Percentiles rank a stretch among this genome's conserved stretches.
Conservation (phyloP, 2,329 filamentous ascomycete genomes). For the Drechmeria coniospora region DNA sequence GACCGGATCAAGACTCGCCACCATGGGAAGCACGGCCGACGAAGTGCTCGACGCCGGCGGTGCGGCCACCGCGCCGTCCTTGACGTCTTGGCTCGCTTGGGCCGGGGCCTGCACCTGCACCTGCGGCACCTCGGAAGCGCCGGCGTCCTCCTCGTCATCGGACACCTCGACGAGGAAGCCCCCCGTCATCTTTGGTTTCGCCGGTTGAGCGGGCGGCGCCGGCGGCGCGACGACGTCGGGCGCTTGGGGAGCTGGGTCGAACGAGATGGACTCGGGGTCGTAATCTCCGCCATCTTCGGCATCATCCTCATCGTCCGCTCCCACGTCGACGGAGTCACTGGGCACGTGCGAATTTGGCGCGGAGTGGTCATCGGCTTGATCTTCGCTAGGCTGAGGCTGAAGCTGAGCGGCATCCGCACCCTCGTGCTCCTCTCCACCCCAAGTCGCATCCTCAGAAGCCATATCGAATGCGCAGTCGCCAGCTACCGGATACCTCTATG, state of each 20-base stretch:
- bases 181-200: conserved; percentile 43
- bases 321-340: conserved; percentile 33
- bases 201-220: conserved; percentile 12
- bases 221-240: conserved; percentile 13
- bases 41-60: too few relatives aligned
- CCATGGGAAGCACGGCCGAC: too few relatives aligned
- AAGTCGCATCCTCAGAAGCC: conserved; percentile 28
- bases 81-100: conserved; percentile 8
- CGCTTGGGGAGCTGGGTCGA: conserved; percentile 24
- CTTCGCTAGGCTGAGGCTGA: conserved; percentile 38
- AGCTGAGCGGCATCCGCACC: conserved; percentile 39
- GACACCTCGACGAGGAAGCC: conserved; percentile 46
- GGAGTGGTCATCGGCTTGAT: conserved; percentile 37
- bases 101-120: too few relatives aligned
- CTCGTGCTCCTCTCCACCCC: conserved; percentile 38
- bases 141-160: conserved; percentile 35
- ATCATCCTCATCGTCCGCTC: conserved; percentile 34
- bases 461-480: too few relatives aligned
- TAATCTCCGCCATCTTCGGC: conserved; percentile 41
- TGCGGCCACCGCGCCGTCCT: conserved; percentile 8
- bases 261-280: conserved; percentile 39
- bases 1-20: conserved; percentile 47
- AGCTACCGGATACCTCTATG: too few relatives aligned
- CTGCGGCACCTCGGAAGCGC: too few relatives aligned
- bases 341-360: conserved; percentile 29